A percentile compares a stretch with the other conserved stretches of the same genome.
phyloP scores from a whole-genome alignment of 495 filamentous ascomycete species.

The Hamigera avellanea region DNA sequence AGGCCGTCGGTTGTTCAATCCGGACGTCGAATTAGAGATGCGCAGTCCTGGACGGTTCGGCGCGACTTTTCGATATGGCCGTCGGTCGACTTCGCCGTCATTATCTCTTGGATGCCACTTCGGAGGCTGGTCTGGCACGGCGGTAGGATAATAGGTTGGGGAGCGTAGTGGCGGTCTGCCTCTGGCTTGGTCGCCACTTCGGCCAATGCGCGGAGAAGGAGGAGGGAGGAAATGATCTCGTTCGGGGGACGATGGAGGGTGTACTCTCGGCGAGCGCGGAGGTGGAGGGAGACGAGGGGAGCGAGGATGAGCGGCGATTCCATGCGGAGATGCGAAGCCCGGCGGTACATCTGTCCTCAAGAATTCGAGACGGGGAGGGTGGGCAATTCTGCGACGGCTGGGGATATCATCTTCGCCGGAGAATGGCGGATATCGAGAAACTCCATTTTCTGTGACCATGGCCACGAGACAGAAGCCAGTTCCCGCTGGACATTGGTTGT shows the following conservation, averaged over 20 bases:
- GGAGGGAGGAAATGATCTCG: conserved; percentile 21
- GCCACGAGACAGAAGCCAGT: conserved; percentile 31
- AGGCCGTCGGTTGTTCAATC: conserved; percentile 17
- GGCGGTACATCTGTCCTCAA: conserved; percentile 15
- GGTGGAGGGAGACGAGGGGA: conserved; percentile 10
- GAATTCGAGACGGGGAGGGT: conserved; percentile 23
- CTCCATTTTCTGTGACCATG: conserved; percentile 40
- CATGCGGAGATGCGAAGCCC: not conserved
- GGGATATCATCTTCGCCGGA: conserved; percentile 21
- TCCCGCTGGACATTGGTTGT: conserved; percentile 37
- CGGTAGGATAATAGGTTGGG: conserved; percentile 10
- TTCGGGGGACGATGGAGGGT: conserved; percentile 7
- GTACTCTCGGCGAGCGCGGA: conserved; percentile 18
- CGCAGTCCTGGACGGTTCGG: conserved; percentile 19
- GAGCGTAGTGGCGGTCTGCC: conserved; percentile 12
- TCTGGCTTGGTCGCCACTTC: conserved; percentile 11
- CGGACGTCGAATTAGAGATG: conserved; percentile 32
- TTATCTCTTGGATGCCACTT: conserved; percentile 12
- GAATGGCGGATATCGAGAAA: conserved; percentile 25
- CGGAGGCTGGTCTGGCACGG: conserved; percentile 10
- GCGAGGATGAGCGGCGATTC: conserved; percentile 8
- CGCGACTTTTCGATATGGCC: conserved; percentile 16
- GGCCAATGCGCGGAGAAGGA: conserved; percentile 15
- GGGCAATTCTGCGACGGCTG: conserved; percentile 21
- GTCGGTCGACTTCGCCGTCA: conserved; percentile 17